Conservation (phyloP, 768 basidiomycete genomes). For the Leucocoprinus sp. region DNA sequence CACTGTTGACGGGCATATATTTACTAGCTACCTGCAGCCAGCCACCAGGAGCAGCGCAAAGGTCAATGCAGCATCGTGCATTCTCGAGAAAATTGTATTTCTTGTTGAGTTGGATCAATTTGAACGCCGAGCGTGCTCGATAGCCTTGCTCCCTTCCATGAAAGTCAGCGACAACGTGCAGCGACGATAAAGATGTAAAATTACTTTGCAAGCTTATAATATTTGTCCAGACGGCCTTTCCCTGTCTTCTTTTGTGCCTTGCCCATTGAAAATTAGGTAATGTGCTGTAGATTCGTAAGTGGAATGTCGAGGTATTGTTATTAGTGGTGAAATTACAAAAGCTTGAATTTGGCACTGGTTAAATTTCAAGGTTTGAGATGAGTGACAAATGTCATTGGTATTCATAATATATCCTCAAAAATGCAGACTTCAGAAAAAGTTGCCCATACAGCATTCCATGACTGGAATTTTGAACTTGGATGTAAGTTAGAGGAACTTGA, state of each 20-base stretch:
- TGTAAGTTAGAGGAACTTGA: too few relatives aligned
- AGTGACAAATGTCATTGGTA: too few relatives aligned
- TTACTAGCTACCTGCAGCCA: slow-evolving; percentile 99
- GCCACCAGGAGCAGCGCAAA: slow-evolving; percentile 97
- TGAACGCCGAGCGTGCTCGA: slow-evolving; percentile 98
- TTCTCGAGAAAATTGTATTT: slow-evolving; percentile 90
- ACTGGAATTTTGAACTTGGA: too few relatives aligned
- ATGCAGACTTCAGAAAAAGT: too few relatives aligned
- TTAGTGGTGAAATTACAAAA: too few relatives aligned
- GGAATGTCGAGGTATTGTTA: too few relatives aligned
- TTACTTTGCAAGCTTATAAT: slow-evolving; percentile 92
- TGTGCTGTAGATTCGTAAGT: not conserved
- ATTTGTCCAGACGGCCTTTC: slow-evolving; percentile 93
- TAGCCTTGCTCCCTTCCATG: slow-evolving; percentile 89
- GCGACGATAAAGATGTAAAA: slow-evolving; percentile 4
- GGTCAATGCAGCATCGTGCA: slow-evolving; percentile 90
- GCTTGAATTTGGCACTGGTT: too few relatives aligned
- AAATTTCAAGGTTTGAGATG: too few relatives aligned
- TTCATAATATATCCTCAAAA: too few relatives aligned
- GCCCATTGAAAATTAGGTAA: slow-evolving; percentile 36
- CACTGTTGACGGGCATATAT: slow-evolving; percentile 88
- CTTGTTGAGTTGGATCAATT: slow-evolving; percentile 96
- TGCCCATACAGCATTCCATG: too few relatives aligned
- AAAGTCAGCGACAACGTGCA: slow-evolving; percentile 9
- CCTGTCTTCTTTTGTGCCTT: slow-evolving; percentile 93